A percentile compares a stretch with the other conserved stretches of the same genome.
These are phyloP conservation scores for Neurospora sp. DNA, from an alignment of 495 filamentous ascomycete species.

Conservation along the genomic window DNA sequence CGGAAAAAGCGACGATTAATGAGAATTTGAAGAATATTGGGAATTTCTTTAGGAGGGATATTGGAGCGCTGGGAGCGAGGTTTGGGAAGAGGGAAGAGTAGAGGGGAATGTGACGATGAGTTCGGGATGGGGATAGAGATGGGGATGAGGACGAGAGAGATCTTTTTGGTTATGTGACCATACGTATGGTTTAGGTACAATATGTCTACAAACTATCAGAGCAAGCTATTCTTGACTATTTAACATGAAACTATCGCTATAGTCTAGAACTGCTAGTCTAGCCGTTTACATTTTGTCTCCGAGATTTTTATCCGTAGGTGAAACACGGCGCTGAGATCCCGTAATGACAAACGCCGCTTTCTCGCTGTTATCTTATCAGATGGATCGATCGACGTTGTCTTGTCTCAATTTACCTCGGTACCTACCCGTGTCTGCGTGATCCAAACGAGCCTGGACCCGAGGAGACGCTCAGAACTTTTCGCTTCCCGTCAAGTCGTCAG, in stretches of 20 bases:
- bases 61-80: slow-evolving; percentile 68
- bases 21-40: slow-evolving; percentile 92
- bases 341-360: neutral
- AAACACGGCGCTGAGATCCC: neutral
- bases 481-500: neutral
- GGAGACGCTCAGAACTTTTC: neutral
- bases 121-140: too few relatives aligned
- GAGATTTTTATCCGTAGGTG: too few relatives aligned
- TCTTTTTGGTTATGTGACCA: too few relatives aligned
- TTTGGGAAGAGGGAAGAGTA: slow-evolving; percentile 41
- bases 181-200: too few relatives aligned
- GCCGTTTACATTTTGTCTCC: too few relatives aligned
- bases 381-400: neutral
- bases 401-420: neutral
- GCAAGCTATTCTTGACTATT: too few relatives aligned
- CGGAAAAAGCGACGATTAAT: slow-evolving; percentile 58
- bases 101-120: too few relatives aligned
- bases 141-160: too few relatives aligned
- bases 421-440: neutral
- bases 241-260: too few relatives aligned
- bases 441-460: neutral
- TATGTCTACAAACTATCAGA: too few relatives aligned
- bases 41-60: slow-evolving; percentile 88
- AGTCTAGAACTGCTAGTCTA: too few relatives aligned
- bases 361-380: neutral